Conservation (phyloP, 257 asterid species). For the Solanum microdontum region DNA sequence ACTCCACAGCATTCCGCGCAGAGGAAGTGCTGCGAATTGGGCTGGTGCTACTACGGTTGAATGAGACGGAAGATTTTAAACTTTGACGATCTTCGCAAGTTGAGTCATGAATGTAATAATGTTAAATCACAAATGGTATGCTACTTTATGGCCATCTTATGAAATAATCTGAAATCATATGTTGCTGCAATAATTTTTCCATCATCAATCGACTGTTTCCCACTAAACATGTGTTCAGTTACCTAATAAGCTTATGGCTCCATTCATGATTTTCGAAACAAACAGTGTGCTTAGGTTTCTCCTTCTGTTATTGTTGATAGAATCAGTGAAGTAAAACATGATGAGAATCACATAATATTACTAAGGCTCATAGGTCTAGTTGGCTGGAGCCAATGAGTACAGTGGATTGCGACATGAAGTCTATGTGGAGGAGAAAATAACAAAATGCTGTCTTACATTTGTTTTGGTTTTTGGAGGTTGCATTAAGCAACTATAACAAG, state of each 20-base stretch:
- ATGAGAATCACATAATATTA: background rate
- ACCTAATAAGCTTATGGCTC: background rate
- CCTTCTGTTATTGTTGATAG: background rate
- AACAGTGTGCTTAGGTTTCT: background rate
- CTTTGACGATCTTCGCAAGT: background rate
- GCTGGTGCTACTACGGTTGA: constrained; percentile 29
- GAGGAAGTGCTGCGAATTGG: constrained; percentile 59
- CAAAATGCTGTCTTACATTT: background rate
- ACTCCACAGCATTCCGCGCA: constrained; percentile 44
- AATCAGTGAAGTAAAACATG: background rate
- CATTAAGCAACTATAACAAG: background rate
- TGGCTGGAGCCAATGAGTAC: background rate
- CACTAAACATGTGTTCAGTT: background rate
- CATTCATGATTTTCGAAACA: background rate
- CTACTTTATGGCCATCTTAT: background rate
- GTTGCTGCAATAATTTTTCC: background rate
- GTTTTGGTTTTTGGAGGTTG: background rate
- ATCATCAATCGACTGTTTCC: background rate
- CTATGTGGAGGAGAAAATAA: background rate
- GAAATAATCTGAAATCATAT: background rate
- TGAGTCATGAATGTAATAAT: background rate
- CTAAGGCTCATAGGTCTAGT: background rate
- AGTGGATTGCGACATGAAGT: background rate
- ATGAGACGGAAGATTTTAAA: constrained; percentile 4
- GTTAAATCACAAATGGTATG: background rate